A percentile compares a stretch with the other conserved stretches of the same genome.
These are phyloP conservation scores for Babesia ovis DNA, from an alignment of 169 alveolate genomes.

Conservation along the genomic window DNA sequence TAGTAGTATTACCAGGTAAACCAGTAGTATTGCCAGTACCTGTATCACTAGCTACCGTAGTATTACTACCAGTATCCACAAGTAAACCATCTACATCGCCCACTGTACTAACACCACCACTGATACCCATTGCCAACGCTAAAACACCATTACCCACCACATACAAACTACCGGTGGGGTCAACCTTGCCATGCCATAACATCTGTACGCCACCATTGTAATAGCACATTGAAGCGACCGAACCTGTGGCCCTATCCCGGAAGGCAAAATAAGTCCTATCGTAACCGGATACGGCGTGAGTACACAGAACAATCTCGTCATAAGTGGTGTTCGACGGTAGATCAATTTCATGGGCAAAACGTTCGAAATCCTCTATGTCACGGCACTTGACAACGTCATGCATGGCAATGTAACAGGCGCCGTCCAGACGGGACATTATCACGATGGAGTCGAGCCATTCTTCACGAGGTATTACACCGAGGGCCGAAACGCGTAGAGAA, in stretches of 20 bases:
- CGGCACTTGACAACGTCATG: slow-evolving; percentile 42
- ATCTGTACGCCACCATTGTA: neutral
- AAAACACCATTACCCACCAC: slow-evolving; percentile 17
- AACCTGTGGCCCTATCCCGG: slow-evolving; percentile 1
- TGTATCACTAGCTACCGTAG: neutral
- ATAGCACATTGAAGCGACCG: neutral
- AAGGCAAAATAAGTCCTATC: slow-evolving; percentile 14
- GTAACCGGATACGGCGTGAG: slow-evolving; percentile 5
- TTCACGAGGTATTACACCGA: slow-evolving; percentile 49
- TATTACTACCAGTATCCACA: neutral
- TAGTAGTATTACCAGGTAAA: neutral
- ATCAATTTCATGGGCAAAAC: neutral
- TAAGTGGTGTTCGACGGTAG: neutral
- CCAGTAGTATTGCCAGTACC: neutral
- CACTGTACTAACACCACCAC: neutral
- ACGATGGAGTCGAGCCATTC: slow-evolving; percentile 42
- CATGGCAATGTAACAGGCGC: slow-evolving; percentile 33
- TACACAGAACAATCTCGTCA: slow-evolving; percentile 11
- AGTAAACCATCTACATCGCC: no score
- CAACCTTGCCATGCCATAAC: slow-evolving; percentile 15
- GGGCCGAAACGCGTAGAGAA: slow-evolving; percentile 33
- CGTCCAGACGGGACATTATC: slow-evolving; percentile 30
- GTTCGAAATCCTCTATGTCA: slow-evolving; percentile 8
- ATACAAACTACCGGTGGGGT: neutral
- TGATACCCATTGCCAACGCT: neutral